Base-by-base conservation (phyloP, 257 asterid genomes). In the Cinchona pubescens region DNA sequence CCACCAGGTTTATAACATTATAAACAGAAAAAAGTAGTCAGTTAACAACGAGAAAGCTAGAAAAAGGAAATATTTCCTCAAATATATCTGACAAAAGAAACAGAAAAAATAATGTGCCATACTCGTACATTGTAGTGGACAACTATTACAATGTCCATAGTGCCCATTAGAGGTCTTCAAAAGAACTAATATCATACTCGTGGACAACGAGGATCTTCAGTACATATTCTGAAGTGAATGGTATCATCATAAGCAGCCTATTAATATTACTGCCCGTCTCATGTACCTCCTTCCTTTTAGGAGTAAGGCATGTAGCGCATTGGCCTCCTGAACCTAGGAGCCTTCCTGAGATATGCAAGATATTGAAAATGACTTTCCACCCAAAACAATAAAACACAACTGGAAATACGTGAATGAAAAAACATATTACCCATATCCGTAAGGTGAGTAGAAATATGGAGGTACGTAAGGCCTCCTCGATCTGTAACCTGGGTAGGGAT, bases 261-360 rank as follows among this genome's bases (percentile, higher is more conserved):
- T n/a, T 15, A 19, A 16, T 13, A 67, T 53, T 30, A 46, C 12
- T n/a, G 34, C 53, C 25, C 15, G 9, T 7, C 2, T 15, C 51
- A 43, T 13, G 10, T 3, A 46, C 51, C 21, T 46, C 79, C 79
- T 38, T 10, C 59, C 18, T 27, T 69, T 85, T 78, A 91, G 81
- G 86, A 87, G 79, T 94, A 91, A 19, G 98, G 98, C 96, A 89
- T 91, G 87, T 85, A 94, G 69, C 96, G 96, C 7, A 82, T 40
- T 12, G 97, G 86, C 74, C 98, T 87, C 89, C 98, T 86, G 89
- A 88, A 94, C 84, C 98, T 85, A 49, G 97, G 96, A 51, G 70
- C 89, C 86, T 94, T 94, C 83, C 97, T 94, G 97, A 83, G 86
- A 42, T 9, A 51, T 34, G 64, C 34, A 43, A 45, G 65, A 61